Base-by-base conservation (phyloP, 1,284 basidiomycete genomes). In the Apiotrichum montevideense region DNA sequence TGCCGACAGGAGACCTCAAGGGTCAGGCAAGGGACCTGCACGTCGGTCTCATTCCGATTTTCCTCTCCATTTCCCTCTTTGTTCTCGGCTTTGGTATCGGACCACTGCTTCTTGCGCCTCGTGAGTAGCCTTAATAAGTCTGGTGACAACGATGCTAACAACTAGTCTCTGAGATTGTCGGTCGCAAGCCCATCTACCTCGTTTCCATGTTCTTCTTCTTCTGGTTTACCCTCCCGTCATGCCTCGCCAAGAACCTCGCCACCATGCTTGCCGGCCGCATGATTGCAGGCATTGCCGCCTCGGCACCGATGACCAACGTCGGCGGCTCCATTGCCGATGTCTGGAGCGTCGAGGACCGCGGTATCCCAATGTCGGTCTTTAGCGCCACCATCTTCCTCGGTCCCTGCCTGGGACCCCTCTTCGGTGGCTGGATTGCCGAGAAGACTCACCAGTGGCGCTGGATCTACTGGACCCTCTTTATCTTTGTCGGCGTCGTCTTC, bases 261-360 rank as follows among this genome's bases (percentile, higher is more conserved):
- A 73, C 78, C 21, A 70, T 80, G 64, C 70, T 80, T 44, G 74
- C 77, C 45, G 77, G 78, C 57, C 77, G 80, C 69, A 66, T 68
- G 66, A 67, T 80, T 46, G 75, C 78, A 0, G 79, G 79, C 48
- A 69, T 75, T 33, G 75, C 73, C 40, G 75, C 71, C n/a, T 76
- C 77, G 1, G 75, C 77, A 0, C 77, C 78, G 0, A 74, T 81
- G 64, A 78, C 77, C 51, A 78, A 78, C 58, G 75, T 78, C 6
- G 79, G 78, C 39, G 77, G 78, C 47, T 71, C 75, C 6, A 77
- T 81, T 51, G 71, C 76, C 14, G 78, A 80, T 55, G 62, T 79
- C 41, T 79, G 77, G 75, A 67, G 70, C 32, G 68, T 72, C 6
- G 67, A 73, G 49, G 71, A 76, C 13, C 70, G 78, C 21, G 78